A percentile compares a stretch with the other conserved stretches of the same genome.
Evolutionary conservation across 176 grass and related monocot species (phyloP).

Genomic region (Avena eriantha): DNA sequence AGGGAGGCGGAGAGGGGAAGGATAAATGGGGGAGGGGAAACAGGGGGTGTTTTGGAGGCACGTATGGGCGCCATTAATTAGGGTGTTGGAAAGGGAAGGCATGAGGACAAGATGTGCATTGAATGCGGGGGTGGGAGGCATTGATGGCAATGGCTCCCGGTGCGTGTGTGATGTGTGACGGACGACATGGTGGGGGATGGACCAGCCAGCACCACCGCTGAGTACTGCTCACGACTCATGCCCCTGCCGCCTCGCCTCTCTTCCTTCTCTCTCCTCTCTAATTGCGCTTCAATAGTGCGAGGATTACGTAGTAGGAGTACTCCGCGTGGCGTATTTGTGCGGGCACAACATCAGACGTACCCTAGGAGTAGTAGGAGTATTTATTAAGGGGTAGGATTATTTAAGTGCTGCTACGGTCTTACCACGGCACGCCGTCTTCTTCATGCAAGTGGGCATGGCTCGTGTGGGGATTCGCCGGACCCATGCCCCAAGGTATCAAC

Average conservation of each 20-base stretch:
- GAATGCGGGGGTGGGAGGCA: constrained; percentile 44
- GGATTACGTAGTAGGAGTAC: background rate
- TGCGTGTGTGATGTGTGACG: constrained; percentile 40
- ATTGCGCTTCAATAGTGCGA: background rate
- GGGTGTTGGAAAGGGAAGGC: constrained; percentile 56
- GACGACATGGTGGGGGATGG: constrained; percentile 26
- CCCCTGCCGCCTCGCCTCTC: background rate
- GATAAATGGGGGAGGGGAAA: constrained; percentile 4
- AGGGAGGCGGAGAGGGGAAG: background rate
- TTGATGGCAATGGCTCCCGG: constrained; percentile 46
- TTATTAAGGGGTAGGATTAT: too few species aligned
- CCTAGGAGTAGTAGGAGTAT: background rate
- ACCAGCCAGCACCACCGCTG: constrained; percentile 38
- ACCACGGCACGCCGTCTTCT: too few species aligned
- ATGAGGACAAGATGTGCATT: constrained; percentile 68
- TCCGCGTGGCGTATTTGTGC: too few species aligned
- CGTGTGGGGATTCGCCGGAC: constrained; percentile 32
- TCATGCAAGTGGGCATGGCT: too few species aligned
- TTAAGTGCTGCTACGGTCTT: background rate
- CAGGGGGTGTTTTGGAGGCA: constrained; percentile 24
- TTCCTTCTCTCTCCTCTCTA: background rate
- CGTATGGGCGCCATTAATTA: constrained; percentile 56
- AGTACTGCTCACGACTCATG: background rate
- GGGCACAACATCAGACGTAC: too few species aligned
- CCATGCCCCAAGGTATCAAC: constrained; percentile 51